Base-by-base conservation (phyloP, 306 rosid species). In the Acacia confusa region DNA sequence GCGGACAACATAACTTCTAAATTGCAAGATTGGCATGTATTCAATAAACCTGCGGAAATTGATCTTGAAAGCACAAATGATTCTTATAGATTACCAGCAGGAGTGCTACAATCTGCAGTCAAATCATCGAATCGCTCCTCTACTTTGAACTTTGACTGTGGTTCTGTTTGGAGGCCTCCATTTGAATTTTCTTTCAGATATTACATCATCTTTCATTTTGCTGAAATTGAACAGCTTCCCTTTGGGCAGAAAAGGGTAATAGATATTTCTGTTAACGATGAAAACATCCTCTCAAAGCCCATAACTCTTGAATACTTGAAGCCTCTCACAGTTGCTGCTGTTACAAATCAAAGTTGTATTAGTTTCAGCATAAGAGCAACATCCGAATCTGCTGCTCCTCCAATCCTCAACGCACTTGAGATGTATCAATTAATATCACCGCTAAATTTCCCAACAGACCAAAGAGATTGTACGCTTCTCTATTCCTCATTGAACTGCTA, bases 31-130 rank as follows among this genome's bases (percentile, higher is more conserved):
- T 28, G 34, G 63, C 0, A 20, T 3, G 2, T 3, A 1, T 17
- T 65, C 16, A 48, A 50, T 66, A 22, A 0, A 48, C 22, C 67
- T 22, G 8, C 7, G 8, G 12, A 50, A 1, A 14, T 63, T 28
- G 40, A 63, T 63, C 9, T 19, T 0, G 1, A 5, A 25, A 63
- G 12, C 9, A 28, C 40, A 28, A 28, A 63, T 6, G 20, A 63
- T 28, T 4, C 40, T 12, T 63, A 63, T 14, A 27, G 7, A 28
- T 63, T 28, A 63, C 69, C 69, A 6, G 40, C 69, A 28, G 1
- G 7, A 63, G 69, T 63, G 6, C 25, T 76, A 76, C 55, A 12
- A 41, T 60, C 87, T 38, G 79, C 82, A 15, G 30, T 14, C 28
- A 1, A n/a, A 38, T 8, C 50, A 38, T 38, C 12, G 1, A 68